phyloP scores from a whole-genome alignment of 2,329 filamentous ascomycete species.

The Fusarium keratoplasticum region DNA sequence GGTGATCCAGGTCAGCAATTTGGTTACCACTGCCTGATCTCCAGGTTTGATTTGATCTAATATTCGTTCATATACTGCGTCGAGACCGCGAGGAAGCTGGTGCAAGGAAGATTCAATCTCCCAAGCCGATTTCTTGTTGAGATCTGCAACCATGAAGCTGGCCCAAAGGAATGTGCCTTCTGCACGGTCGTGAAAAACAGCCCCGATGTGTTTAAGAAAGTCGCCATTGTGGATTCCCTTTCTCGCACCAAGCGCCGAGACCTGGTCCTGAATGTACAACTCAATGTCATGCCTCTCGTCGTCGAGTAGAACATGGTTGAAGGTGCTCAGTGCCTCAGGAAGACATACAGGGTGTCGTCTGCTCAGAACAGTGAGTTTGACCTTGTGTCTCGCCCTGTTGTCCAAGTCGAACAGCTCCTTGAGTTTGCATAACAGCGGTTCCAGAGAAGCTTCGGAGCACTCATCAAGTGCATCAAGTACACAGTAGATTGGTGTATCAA shows the following conservation, averaged over 20 bases:
- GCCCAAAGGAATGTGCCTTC: constrained; percentile 26
- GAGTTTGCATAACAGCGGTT: background rate
- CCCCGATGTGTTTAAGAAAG: constrained; percentile 4
- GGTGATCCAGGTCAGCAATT: constrained; percentile 11
- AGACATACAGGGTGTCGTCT: constrained; percentile 9
- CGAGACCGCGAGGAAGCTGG: constrained; percentile 11
- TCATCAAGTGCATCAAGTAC: constrained; percentile 26
- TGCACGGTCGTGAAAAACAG: background rate
- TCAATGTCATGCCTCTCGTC: background rate
- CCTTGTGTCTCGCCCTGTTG: background rate
- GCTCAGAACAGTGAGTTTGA: constrained; percentile 1
- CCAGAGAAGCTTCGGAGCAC: constrained; percentile 2
- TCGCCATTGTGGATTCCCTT: background rate
- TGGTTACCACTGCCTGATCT: background rate
- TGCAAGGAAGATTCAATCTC: constrained; percentile 7
- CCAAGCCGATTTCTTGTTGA: background rate
- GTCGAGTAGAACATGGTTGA: constrained; percentile 2
- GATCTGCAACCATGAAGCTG: constrained; percentile 24
- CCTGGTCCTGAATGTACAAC: constrained; percentile 9
- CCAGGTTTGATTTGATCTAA: background rate
- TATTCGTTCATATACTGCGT: constrained; percentile 20
- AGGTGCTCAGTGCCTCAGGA: background rate
- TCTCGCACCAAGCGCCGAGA: background rate
- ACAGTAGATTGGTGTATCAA: background rate
- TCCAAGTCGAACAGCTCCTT: background rate